phyloP scores from a whole-genome alignment of 2,329 filamentous ascomycete genomes.

The Ophiocordyceps polyrhachis-furcata region DNA sequence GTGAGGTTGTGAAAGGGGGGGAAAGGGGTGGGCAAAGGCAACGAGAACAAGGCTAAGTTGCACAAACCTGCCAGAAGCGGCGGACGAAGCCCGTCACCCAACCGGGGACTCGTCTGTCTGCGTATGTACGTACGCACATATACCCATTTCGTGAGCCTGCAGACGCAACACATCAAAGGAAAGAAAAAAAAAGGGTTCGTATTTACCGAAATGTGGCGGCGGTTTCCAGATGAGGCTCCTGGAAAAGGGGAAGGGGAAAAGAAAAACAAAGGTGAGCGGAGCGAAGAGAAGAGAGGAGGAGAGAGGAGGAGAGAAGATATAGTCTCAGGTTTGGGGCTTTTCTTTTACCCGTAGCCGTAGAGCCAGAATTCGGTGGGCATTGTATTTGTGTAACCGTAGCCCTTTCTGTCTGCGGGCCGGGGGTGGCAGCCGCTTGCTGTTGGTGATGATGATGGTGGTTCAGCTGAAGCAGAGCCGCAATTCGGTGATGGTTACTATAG shows the following conservation, averaged over 20 bases:
- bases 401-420: too few relatives aligned
- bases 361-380: conserved; percentile 59
- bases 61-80: conserved; percentile 87
- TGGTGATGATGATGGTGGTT: too few relatives aligned
- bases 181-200: neutral
- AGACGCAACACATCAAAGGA: neutral
- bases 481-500: too few relatives aligned
- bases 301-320: conserved; percentile 1
- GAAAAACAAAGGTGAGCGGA: too few relatives aligned
- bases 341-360: conserved; percentile 78
- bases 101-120: conserved; percentile 70
- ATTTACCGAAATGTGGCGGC: conserved; percentile 76
- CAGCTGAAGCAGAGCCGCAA: too few relatives aligned
- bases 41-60: conserved; percentile 1
- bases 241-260: neutral
- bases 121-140: neutral
- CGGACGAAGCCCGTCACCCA: conserved; percentile 89
- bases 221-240: conserved; percentile 96
- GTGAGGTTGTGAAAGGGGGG: neutral
- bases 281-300: neutral
- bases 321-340: neutral
- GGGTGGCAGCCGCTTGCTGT: too few relatives aligned
- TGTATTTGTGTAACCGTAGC: neutral
- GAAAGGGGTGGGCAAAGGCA: too few relatives aligned
- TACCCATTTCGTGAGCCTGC: neutral